These are phyloP conservation scores for Flueggea neowawraea DNA, from an alignment of 441 rosid species.

Conservation along the genomic window DNA sequence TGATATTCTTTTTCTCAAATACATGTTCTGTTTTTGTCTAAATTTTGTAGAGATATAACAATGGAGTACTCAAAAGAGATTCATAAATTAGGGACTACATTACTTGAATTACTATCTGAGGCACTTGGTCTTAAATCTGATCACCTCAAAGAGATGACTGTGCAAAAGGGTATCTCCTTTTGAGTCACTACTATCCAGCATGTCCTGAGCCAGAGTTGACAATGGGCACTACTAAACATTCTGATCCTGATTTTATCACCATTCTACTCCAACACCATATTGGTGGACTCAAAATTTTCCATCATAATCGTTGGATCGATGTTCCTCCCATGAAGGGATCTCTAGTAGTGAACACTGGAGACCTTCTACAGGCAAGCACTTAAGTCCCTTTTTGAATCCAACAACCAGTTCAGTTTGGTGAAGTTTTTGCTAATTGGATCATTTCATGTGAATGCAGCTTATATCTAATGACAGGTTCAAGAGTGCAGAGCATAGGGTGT, in stretches of 20 bases:
- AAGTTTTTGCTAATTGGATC: not conserved
- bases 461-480: slow-evolving; percentile 31
- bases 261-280: slow-evolving; percentile 34
- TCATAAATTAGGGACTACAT: slow-evolving; percentile 1
- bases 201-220: slow-evolving; percentile 33
- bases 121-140: slow-evolving; percentile 26
- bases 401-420: not conserved
- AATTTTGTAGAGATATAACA: slow-evolving; percentile 18
- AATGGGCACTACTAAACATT: slow-evolving; percentile 22
- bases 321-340: slow-evolving; percentile 27
- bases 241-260: slow-evolving; percentile 27
- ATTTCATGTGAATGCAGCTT: slow-evolving; percentile 17
- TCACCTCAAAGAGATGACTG: slow-evolving; percentile 29
- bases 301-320: slow-evolving; percentile 21
- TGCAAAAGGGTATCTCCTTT: slow-evolving; percentile 6
- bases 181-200: slow-evolving; percentile 33
- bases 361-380: slow-evolving; percentile 26
- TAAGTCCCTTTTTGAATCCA: no score
- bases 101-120: slow-evolving; percentile 28
- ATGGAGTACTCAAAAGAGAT: slow-evolving; percentile 22
- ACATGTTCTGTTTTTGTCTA: no score
- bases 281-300: slow-evolving; percentile 36
- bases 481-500: slow-evolving; percentile 30
- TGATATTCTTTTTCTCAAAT: no score
- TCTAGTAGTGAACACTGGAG: slow-evolving; percentile 25